These are phyloP conservation scores for Triticum dicoccoides DNA, from an alignment of 176 grass and related monocot genomes.

Conservation along the genomic window DNA sequence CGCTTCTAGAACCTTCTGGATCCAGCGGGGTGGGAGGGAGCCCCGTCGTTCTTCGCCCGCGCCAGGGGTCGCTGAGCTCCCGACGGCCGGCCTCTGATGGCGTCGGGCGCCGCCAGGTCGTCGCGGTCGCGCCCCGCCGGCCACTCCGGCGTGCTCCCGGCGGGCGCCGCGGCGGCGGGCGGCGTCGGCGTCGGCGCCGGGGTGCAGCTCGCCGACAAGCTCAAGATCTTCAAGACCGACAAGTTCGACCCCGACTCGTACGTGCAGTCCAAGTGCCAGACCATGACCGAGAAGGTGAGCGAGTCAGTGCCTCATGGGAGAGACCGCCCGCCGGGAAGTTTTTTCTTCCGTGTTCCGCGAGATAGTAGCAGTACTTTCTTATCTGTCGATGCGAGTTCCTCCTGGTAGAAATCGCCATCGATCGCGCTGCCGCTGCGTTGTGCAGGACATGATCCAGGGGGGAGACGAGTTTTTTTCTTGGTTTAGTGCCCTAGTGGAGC, in stretches of 20 bases:
- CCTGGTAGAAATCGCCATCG: background rate
- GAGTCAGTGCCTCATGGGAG: background rate
- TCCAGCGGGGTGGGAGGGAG: background rate
- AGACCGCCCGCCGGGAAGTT: no score
- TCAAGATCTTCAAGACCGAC: slow-evolving; percentile 98
- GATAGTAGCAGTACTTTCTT: no score
- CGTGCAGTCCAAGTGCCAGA: slow-evolving; percentile 92
- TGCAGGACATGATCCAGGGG: background rate
- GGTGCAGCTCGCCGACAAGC: slow-evolving; percentile 78
- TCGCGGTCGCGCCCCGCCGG: slow-evolving; percentile 66
- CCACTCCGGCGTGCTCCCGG: slow-evolving; percentile 55
- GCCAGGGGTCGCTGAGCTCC: background rate
- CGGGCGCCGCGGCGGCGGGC: slow-evolving; percentile 12
- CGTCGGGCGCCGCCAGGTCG: slow-evolving; percentile 63
- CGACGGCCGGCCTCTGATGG: background rate
- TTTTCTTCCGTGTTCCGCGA: no score
- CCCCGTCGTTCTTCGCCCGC: no score
- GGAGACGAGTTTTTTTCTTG: background rate
- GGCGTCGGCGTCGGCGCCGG: slow-evolving; percentile 31
- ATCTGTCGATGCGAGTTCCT: background rate
- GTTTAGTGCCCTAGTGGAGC: background rate
- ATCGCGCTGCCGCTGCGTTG: background rate
- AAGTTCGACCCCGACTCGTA: slow-evolving; percentile 98
- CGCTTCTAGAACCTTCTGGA: slow-evolving; percentile 22
- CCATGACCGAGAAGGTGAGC: slow-evolving; percentile 87